Conservation (phyloP, 1,284 basidiomycete genomes). For the Athelia sp. region DNA sequence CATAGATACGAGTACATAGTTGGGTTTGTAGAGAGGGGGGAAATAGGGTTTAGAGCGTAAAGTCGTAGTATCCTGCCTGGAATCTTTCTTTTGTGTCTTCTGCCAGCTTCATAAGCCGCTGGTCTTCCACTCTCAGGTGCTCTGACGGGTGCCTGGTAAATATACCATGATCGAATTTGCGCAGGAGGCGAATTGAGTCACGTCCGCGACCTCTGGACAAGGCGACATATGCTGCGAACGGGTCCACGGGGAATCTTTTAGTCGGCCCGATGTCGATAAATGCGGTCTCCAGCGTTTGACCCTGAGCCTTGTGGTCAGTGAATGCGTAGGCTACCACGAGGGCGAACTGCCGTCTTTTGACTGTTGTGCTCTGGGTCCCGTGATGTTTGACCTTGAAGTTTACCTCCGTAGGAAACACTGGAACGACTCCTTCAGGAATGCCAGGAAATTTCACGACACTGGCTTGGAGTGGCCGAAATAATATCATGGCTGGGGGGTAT, state of each 20-base stretch:
- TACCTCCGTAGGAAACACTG: not conserved
- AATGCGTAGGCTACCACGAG: conserved; percentile 22
- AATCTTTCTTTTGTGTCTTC: too few species aligned
- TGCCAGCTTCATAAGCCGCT: too few species aligned
- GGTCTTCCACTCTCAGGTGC: conserved; percentile 16
- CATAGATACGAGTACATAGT: too few species aligned
- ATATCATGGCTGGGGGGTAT: conserved; percentile 12
- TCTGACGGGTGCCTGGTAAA: conserved; percentile 19
- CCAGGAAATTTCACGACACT: not conserved
- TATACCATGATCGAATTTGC: conserved; percentile 22
- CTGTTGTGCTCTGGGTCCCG: not conserved
- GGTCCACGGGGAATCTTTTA: conserved; percentile 14
- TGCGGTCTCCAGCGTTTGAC: conserved; percentile 18
- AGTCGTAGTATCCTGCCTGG: too few species aligned
- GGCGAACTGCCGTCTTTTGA: conserved; percentile 10
- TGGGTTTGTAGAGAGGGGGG: too few species aligned
- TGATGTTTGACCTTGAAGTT: not conserved
- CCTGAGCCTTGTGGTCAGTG: conserved; percentile 23
- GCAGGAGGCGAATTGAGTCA: conserved; percentile 19
- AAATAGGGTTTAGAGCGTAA: too few species aligned
- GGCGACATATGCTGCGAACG: conserved; percentile 27
- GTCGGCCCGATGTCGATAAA: conserved; percentile 21
- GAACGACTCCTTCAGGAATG: not conserved
- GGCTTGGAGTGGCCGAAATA: conserved; percentile 10
- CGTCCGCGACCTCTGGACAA: conserved; percentile 24